These are phyloP conservation scores for Mycena crocata DNA, from an alignment of 768 basidiomycete genomes.

Conservation along the genomic window DNA sequence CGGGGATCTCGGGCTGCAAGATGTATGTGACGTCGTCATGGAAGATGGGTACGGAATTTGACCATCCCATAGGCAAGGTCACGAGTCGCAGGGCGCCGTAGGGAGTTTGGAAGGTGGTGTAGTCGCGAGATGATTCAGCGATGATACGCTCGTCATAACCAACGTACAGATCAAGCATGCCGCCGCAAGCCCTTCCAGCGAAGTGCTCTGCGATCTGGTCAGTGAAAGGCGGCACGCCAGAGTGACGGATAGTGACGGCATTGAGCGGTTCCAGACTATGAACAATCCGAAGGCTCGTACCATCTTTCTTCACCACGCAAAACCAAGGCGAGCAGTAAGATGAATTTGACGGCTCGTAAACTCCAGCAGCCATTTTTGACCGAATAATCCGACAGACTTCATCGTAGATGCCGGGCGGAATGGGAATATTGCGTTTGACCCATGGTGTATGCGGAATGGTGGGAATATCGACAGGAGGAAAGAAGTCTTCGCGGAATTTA, in stretches of 20 bases:
- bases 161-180: constrained; percentile 36
- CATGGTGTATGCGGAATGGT: constrained; percentile 38
- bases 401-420: constrained; percentile 37
- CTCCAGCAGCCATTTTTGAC: constrained; percentile 12
- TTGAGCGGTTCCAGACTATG: constrained; percentile 37
- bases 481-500: constrained; percentile 36
- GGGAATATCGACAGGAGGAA: constrained; percentile 35
- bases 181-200: constrained; percentile 6
- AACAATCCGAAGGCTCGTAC: constrained; percentile 30
- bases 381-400: constrained; percentile 21
- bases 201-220: constrained; percentile 24
- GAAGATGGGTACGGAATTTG: constrained; percentile 23
- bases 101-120: constrained; percentile 47
- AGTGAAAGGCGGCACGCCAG: constrained; percentile 29
- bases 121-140: constrained; percentile 38
- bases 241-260: constrained; percentile 30
- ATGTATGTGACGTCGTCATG: constrained; percentile 15
- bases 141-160: constrained; percentile 44
- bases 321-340: constrained; percentile 29
- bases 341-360: constrained; percentile 27
- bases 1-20: constrained; percentile 17
- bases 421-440: constrained; percentile 34
- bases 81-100: constrained; percentile 36
- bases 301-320: constrained; percentile 34
- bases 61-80: constrained; percentile 46